Percentiles rank a stretch among this genome's conserved stretches.
These are phyloP conservation scores for Cryphonectria parasitica DNA, from an alignment of 2,329 filamentous ascomycete genomes.

Conservation along the genomic window DNA sequence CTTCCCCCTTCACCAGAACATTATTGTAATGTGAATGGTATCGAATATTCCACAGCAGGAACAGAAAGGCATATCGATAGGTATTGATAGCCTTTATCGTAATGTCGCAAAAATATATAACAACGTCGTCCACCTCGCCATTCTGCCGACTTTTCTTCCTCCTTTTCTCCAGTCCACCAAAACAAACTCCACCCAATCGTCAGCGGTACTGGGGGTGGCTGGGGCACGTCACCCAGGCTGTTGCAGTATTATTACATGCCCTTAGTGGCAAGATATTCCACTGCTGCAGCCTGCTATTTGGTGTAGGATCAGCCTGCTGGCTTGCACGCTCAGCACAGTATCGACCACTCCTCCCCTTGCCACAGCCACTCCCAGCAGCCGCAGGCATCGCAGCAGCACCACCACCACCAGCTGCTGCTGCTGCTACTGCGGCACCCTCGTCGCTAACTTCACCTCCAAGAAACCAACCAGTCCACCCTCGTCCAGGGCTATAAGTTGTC, in stretches of 20 bases:
- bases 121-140: neutral
- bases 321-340: too few relatives aligned
- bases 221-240: neutral
- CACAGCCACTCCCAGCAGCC: too few relatives aligned
- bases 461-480: too few relatives aligned
- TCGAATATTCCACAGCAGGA: neutral
- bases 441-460: too few relatives aligned
- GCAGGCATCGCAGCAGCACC: too few relatives aligned
- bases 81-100: neutral
- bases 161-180: neutral
- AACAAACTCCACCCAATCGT: too few relatives aligned
- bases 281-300: neutral
- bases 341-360: too few relatives aligned
- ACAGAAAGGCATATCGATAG: neutral
- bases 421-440: too few relatives aligned
- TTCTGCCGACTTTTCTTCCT: neutral
- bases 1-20: neutral
- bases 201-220: neutral
- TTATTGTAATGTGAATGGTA: neutral
- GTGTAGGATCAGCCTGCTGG: neutral
- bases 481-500: too few relatives aligned
- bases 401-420: neutral
- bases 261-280: neutral
- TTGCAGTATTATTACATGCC: neutral
- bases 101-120: neutral